Evolutionary conservation across 176 grass and related monocot species (phyloP).

Genomic region (Coix lacrymajobi): DNA sequence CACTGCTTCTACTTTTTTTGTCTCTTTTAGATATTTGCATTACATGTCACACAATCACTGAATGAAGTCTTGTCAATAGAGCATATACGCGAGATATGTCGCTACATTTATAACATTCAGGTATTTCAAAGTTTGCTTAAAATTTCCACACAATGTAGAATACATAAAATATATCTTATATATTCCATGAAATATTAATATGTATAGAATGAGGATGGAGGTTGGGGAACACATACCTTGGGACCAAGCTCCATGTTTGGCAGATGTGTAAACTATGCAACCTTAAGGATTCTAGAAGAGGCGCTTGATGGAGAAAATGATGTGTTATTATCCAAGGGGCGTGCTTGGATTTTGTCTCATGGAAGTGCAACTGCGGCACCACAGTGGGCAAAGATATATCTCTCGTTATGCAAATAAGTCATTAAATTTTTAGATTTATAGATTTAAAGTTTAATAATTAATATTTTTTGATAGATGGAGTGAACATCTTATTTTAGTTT

Average conservation of each 20-base stretch:
- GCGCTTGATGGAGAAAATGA: not conserved
- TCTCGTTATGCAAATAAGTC: not conserved
- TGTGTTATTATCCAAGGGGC: not conserved
- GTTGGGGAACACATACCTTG: not conserved
- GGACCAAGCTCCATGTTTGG: conserved; percentile 20
- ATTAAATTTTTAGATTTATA: too few species aligned
- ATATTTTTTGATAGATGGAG: not conserved
- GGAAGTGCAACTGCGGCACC: conserved; percentile 3
- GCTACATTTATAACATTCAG: conserved; percentile 10
- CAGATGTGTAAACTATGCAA: not conserved
- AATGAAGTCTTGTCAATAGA: not conserved
- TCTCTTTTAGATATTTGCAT: not conserved
- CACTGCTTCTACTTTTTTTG: not conserved
- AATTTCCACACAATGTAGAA: not conserved
- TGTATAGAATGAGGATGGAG: conserved; percentile 7
- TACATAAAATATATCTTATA: not conserved
- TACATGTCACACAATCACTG: not conserved
- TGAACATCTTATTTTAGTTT: not conserved
- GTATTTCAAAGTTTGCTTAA: not conserved
- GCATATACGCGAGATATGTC: not conserved
- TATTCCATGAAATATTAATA: not conserved
- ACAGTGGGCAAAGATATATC: conserved; percentile 17
- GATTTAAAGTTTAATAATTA: not conserved
- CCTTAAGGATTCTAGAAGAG: not conserved
- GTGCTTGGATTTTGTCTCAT: conserved; percentile 20